Evolutionary conservation across 2,329 filamentous ascomycete genomes (phyloP), one percentile per base, ranked within the genome.

Genomic region (Stagonosporopsis tanaceti): DNA sequence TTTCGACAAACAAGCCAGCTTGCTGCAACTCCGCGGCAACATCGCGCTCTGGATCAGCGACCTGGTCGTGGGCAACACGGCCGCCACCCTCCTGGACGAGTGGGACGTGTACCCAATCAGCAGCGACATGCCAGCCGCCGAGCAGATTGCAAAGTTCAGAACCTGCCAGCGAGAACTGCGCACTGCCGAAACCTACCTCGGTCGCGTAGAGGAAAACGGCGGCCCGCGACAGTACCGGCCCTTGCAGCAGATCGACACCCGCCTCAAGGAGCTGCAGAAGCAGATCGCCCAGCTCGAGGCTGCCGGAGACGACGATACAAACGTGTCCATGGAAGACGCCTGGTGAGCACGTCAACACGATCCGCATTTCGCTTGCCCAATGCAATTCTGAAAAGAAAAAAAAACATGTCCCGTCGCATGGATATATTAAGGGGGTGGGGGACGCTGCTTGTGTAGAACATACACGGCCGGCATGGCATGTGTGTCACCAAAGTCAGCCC

Each of bases 41-140:
- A 77, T 93, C 6, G 85, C 87, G 0, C 79, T 95, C 15, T 96
- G 91, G 82, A 80, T 92, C 15, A 89, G 84, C 6, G 91, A 96
- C 72, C 77, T 97, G 35, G 72, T 78, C 25, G 67, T 87, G 24
- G 70, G 66, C 15, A 63, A 56, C n/a, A 41, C 48, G 45, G 14
- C 51, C 11, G 39, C 48, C 48, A 35, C 39, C 4, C 38, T 57
- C 27, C 48, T 62, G 25, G 64, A 69, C 30, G 62, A 65, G 35
- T 64, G 59, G 65, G 58, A 63, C 11, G 47, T 53, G 15, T 56
- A 65, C 9, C 40, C 41, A 17, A 39, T 38, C 38, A 58, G 8
- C 47, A 50, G 27, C 17, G 14, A 17, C 22, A 12, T 28, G 1
- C 24, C 34, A n/a, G 50, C n/a, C 7, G 44, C 50, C 24, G 65